Evolutionary conservation across 495 filamentous ascomycete genomes (phyloP), one percentile per base, ranked within the genome.

Genomic region (Xylaria flabelliformis): DNA sequence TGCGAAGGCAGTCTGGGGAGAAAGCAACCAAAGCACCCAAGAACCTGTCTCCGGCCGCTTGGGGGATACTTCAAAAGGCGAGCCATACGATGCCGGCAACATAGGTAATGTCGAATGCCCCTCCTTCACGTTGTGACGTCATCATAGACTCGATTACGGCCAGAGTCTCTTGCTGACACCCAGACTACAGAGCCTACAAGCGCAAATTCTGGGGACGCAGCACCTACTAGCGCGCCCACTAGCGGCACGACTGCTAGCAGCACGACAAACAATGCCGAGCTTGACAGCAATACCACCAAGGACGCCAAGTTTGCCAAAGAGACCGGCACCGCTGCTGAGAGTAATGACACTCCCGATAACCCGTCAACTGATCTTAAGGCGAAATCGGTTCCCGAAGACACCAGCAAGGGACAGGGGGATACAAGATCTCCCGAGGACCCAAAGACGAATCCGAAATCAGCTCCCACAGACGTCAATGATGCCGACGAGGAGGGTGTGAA

Each of bases 81-180:
- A 89, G 78, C 88, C 88, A 0, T 90, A 86, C 70, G 88, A 90
- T 71, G 84, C 84, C 29, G 88, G 88, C 64, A 90, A 89, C 75
- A 78, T 87, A 32, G 82, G 83, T 85, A 29, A 77, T 55, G 17
- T 10, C 59, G 15, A 44, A 64, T 15, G 3, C n/a, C 29, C 46
- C 44, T 53, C 65, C 21, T 9, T 48, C 36, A 7, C 5, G 6
- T n/a, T 44, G 42, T 72, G 70, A 72, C 63, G 63, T 72, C 63
- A 69, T 53, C 63, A 62, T 24, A 41, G 4, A 72, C 53, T 48
- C 26, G 39, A 29, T 61, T 24, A 64, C 61, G 21, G 61, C 39
- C 9, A 32, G 26, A 73, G 21, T 26, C 19, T 32, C 13, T 26
- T 34, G 32, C 75, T 76, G 58, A 78, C 62, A 29, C 15, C 19